These are phyloP conservation scores for Blastocystis sp. DNA, from an alignment of 352 stramenopile species.

Conservation along the genomic window DNA sequence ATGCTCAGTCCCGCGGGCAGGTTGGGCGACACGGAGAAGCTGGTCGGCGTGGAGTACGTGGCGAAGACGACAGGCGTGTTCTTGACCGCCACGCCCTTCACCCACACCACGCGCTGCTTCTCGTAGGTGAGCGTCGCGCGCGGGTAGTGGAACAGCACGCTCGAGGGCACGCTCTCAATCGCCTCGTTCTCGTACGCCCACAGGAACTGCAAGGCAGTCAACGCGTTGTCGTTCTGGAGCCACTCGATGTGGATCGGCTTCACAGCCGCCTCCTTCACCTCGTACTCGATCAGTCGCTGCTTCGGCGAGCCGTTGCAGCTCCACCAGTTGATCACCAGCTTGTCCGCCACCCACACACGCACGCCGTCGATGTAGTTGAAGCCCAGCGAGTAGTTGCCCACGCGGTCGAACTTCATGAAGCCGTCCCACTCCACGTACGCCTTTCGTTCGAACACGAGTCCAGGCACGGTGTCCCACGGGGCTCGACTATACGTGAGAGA, in stretches of 20 bases:
- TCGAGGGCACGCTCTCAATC: background rate
- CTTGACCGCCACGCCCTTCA: background rate
- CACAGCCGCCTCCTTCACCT: background rate
- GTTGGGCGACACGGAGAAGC: background rate
- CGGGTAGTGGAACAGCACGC: background rate
- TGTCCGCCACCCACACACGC: constrained; percentile 2
- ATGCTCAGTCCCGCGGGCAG: constrained; percentile 25
- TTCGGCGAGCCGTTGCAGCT: background rate
- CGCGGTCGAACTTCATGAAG: constrained; percentile 8
- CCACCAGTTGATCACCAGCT: background rate
- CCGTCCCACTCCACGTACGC: constrained; percentile 33
- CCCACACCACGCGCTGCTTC: background rate
- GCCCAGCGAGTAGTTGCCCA: constrained; percentile 14
- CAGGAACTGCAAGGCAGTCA: background rate
- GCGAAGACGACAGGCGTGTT: background rate
- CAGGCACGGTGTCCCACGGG: background rate
- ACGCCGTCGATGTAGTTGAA: background rate
- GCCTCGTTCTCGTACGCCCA: background rate
- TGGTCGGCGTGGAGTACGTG: background rate
- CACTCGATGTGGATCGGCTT: background rate
- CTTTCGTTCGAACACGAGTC: background rate
- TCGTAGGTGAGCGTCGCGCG: background rate
- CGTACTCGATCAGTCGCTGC: background rate
- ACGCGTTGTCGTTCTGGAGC: background rate
- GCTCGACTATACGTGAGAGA: background rate